A percentile compares a stretch with the other conserved stretches of the same genome.
Evolutionary conservation across 176 grass and related monocot genomes (phyloP).

Genomic region (Zea luxurians): DNA sequence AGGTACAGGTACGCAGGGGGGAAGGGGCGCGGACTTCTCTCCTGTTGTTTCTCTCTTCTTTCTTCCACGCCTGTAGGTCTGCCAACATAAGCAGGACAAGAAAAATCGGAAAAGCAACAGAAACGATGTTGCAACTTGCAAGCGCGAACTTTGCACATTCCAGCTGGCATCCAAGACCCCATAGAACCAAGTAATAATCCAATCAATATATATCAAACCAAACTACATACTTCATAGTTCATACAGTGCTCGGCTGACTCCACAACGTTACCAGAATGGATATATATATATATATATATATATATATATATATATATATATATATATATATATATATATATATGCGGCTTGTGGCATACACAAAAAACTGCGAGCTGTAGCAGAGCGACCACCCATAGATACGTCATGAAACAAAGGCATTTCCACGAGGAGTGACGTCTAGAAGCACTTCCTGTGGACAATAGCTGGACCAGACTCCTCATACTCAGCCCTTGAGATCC

Average conservation of each 20-base stretch:
- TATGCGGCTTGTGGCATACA: background rate
- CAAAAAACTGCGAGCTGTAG: slow-evolving; percentile 30
- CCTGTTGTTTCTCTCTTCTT: too few species aligned
- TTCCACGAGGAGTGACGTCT: slow-evolving; percentile 28
- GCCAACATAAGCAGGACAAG: too few species aligned
- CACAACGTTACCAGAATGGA: slow-evolving; percentile 34
- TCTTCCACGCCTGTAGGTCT: too few species aligned
- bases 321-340: slow-evolving; percentile 27
- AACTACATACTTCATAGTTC: slow-evolving; percentile 57
- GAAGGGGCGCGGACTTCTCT: too few species aligned
- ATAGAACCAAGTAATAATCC: slow-evolving; percentile 15
- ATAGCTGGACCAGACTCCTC: slow-evolving; percentile 81
- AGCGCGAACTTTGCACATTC: background rate
- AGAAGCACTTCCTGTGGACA: slow-evolving; percentile 92
- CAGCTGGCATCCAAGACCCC: background rate
- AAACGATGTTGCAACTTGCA: background rate
- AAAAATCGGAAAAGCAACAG: too few species aligned
- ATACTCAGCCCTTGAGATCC: slow-evolving; percentile 78
- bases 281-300: slow-evolving; percentile 20
- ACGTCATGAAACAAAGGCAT: slow-evolving; percentile 44
- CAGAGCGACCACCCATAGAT: slow-evolving; percentile 38
- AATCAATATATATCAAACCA: slow-evolving; percentile 47
- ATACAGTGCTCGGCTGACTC: slow-evolving; percentile 34
- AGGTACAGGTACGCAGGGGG: too few species aligned
- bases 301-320: slow-evolving; percentile 20